Percentiles rank a stretch among this genome's conserved stretches.
phyloP scores from a whole-genome alignment of 2,329 filamentous ascomycete species.

The Bretziella fagacearum region DNA sequence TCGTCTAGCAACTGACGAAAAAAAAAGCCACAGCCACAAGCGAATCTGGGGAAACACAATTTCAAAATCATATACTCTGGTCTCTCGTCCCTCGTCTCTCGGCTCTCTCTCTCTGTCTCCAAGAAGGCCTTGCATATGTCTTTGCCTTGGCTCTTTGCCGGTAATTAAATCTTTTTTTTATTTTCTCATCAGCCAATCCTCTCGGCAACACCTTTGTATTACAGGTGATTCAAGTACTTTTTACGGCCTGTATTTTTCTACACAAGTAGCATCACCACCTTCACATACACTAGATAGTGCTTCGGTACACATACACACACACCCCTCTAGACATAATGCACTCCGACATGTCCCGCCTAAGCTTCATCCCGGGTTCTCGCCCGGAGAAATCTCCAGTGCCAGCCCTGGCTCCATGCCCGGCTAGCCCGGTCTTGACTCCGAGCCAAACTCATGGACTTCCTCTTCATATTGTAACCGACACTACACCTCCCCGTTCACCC shows the following conservation, averaged over 20 bases:
- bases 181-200: not conserved
- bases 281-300: too few relatives aligned
- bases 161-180: too few relatives aligned
- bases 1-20: not conserved
- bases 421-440: not conserved
- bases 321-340: not conserved
- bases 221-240: not conserved
- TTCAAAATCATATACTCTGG: not conserved
- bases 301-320: too few relatives aligned
- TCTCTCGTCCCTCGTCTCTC: not conserved
- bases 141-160: too few relatives aligned
- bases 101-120: not conserved
- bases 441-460: not conserved
- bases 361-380: not conserved
- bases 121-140: too few relatives aligned
- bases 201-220: not conserved
- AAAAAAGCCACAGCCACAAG: not conserved
- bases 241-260: not conserved
- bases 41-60: constrained; percentile 4
- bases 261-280: not conserved
- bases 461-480: not conserved
- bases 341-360: not conserved
- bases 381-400: not conserved
- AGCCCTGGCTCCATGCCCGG: not conserved
- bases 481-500: too few relatives aligned